Evolutionary conservation across 176 grass and related monocot genomes (phyloP).

Genomic region (Themeda triandra): DNA sequence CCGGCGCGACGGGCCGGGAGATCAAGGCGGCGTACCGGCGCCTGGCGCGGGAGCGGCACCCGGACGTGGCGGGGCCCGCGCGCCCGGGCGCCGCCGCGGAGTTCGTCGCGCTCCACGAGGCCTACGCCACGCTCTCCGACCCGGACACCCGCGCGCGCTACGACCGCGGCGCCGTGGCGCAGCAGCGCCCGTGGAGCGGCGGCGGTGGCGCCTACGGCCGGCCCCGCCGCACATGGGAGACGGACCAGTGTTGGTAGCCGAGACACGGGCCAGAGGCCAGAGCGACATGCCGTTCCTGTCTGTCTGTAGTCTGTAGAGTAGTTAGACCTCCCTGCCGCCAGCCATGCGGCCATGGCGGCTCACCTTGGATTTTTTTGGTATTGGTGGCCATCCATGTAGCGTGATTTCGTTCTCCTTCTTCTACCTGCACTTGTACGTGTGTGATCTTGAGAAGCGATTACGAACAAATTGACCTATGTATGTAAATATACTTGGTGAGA

Average conservation of each 20-base stretch:
- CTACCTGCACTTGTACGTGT: background rate
- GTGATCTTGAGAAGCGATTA: background rate
- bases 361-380: slow-evolving; percentile 34
- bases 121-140: slow-evolving; percentile 66
- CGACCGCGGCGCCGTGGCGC: slow-evolving; percentile 10
- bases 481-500: background rate
- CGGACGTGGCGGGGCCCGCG: slow-evolving; percentile 37
- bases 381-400: slow-evolving; percentile 28
- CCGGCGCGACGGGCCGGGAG: slow-evolving; percentile 50
- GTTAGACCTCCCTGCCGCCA: background rate
- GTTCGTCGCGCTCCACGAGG: slow-evolving; percentile 48
- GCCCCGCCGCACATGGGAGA: slow-evolving; percentile 47
- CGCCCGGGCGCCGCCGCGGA: background rate
- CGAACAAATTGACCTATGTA: background rate
- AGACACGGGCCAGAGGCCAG: no score
- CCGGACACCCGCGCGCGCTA: slow-evolving; percentile 54
- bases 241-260: slow-evolving; percentile 81
- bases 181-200: background rate
- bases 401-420: background rate
- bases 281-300: no score
- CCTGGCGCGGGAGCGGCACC: slow-evolving; percentile 53
- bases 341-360: slow-evolving; percentile 32
- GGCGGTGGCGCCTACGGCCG: background rate
- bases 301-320: background rate
- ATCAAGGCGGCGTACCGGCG: slow-evolving; percentile 82